Conservation (phyloP, 148 eudicot species). For the Dianthus caryophyllus region DNA sequence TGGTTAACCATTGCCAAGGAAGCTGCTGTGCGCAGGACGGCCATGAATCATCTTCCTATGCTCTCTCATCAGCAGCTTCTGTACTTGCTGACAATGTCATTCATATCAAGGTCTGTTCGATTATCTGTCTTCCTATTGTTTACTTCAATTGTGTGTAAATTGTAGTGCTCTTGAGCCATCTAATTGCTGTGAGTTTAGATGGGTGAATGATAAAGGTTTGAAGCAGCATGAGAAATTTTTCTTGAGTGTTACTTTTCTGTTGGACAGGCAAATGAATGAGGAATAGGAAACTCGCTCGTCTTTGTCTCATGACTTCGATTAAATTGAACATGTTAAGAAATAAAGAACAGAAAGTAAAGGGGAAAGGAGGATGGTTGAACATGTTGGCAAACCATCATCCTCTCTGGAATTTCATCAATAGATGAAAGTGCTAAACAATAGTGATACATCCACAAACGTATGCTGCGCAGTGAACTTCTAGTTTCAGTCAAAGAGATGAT, state of each 20-base stretch:
- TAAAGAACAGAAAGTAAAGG: neutral
- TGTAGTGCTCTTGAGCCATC: neutral
- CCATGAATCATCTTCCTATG: slow-evolving; percentile 96
- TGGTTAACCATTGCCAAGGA: slow-evolving; percentile 92
- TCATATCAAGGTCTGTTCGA: slow-evolving; percentile 65
- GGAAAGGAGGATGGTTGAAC: neutral
- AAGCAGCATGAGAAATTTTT: neutral
- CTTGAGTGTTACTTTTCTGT: neutral
- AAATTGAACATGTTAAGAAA: neutral
- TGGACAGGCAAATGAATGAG: neutral
- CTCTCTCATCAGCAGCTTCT: slow-evolving; percentile 96
- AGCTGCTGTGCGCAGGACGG: slow-evolving; percentile 98
- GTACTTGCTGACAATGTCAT: slow-evolving; percentile 92
- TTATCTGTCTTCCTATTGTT: neutral
- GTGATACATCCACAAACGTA: neutral
- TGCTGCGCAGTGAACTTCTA: neutral
- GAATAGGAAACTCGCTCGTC: neutral
- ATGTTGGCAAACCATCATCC: no score
- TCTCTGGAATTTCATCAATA: neutral
- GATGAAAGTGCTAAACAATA: neutral
- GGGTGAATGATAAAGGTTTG: neutral
- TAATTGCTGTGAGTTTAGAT: neutral
- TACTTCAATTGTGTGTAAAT: neutral
- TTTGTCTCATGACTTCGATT: neutral
- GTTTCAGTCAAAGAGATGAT: neutral